phyloP scores from a whole-genome alignment of 1,284 basidiomycete genomes.

The Kalmanozyma brasiliensis region DNA sequence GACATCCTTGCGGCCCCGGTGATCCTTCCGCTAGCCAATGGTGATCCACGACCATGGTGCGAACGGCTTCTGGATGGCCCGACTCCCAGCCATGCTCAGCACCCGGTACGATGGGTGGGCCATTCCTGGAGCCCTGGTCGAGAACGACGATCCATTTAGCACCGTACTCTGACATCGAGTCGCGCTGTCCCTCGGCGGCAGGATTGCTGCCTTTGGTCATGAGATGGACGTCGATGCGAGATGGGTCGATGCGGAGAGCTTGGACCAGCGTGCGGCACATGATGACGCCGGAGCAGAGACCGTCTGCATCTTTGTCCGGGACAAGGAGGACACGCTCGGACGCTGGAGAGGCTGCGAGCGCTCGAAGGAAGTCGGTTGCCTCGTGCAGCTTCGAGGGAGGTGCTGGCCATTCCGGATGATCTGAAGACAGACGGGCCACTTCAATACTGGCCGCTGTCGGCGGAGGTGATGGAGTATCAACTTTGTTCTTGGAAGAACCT shows the following conservation, averaged over 20 bases:
- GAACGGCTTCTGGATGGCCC: conserved; percentile 11
- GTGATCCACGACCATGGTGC: conserved; percentile 54
- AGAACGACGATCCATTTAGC: conserved; percentile 54
- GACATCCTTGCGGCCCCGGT: conserved; percentile 42
- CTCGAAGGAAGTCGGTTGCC: conserved; percentile 27
- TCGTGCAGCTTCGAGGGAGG: conserved; percentile 16
- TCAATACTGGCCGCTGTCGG: conserved; percentile 6
- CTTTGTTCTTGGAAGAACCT: background rate
- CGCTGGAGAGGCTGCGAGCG: conserved; percentile 16
- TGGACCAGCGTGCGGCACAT: conserved; percentile 50
- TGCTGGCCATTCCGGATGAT: conserved; percentile 45
- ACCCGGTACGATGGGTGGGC: conserved; percentile 39
- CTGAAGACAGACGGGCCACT: conserved; percentile 23
- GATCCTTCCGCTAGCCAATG: conserved; percentile 35
- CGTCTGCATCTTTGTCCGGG: conserved; percentile 59
- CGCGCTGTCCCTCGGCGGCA: conserved; percentile 22
- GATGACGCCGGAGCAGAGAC: conserved; percentile 49
- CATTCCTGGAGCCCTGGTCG: conserved; percentile 56
- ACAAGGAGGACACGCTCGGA: conserved; percentile 39
- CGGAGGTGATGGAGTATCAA: conserved; percentile 2
- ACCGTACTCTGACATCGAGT: conserved; percentile 26
- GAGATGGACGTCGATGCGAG: conserved; percentile 44
- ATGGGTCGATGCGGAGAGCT: conserved; percentile 25
- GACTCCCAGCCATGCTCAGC: conserved; percentile 49
- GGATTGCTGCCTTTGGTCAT: conserved; percentile 52